Evolutionary conservation across 2,329 filamentous ascomycete species (phyloP), one percentile per base, ranked within the genome.

Genomic region (Aspergillus versicolor): DNA sequence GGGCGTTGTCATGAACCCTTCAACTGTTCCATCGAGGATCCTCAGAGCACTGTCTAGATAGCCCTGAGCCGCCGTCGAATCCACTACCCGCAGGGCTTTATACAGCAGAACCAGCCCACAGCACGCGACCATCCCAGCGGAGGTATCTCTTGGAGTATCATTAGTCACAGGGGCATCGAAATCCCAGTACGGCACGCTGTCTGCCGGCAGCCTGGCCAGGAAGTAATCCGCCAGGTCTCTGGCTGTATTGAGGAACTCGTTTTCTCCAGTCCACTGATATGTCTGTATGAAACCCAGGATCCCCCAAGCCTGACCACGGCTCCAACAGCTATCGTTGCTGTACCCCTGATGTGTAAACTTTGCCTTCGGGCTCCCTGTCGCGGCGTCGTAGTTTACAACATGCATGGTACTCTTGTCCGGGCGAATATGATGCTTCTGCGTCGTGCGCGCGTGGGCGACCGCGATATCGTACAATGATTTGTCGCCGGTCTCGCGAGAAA

Each of bases 161-260:
- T 37, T 44, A 0, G 46, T 54, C 1, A 67, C 65, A 48, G 80
- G 81, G 0, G 80, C 81, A 57, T 82, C 77, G 44, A 82, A 82
- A 54, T 83, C 81, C 81, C 80, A 83, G 2, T 74, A 71, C 1
- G 80, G 79, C 0, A 82, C 75, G 0, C 70, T 64, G 15, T 71
- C 72, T 3, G 67, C 66, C 0, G 74, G 70, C 17, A 82, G 65
- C 0, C 77, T 67, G 0, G 64, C 49, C 2, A 82, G 61, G 58
- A 83, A 83, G 56, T 79, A 79, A 30, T 80, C 70, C 1, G 79
- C 79, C 40, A 78, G 68, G 1, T 73, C 73, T 4, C 75, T 73
- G 0, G 81, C 75, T 3, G 79, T 80, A 0, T 72, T 61, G 9
- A 70, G 45, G 65, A 77, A 63, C 58, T 65, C 9, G 3, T 2